Conservation (phyloP, 768 basidiomycete genomes). For the Tephrocybe sp. region DNA sequence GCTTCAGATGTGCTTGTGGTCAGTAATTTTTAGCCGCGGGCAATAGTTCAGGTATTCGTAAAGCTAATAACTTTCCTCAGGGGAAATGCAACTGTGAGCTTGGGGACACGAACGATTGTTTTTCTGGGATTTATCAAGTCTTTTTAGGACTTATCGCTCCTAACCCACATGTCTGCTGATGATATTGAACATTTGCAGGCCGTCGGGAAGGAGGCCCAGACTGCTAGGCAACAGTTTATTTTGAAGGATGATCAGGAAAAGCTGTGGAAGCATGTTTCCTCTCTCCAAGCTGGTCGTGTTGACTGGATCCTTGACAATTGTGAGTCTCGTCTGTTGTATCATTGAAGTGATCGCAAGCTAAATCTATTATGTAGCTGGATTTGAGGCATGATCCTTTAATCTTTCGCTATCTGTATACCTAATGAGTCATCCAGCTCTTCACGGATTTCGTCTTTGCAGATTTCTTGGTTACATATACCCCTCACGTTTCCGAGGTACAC, state of each 20-base stretch:
- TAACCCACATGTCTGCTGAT: slow-evolving; percentile 79
- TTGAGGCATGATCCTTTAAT: slow-evolving; percentile 55
- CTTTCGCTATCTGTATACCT: neutral
- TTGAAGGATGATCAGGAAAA: slow-evolving; percentile 77
- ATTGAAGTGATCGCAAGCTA: neutral
- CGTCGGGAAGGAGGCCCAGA: slow-evolving; percentile 79
- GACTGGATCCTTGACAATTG: slow-evolving; percentile 95
- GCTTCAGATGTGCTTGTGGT: slow-evolving; percentile 90
- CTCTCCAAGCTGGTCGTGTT: slow-evolving; percentile 51
- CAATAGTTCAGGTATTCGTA: neutral
- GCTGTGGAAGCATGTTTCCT: slow-evolving; percentile 72
- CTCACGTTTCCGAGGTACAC: slow-evolving; percentile 74
- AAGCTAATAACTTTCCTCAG: slow-evolving; percentile 33
- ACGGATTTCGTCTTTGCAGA: slow-evolving; percentile 93
- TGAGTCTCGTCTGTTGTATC: slow-evolving; percentile 26
- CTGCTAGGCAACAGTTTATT: slow-evolving; percentile 74
- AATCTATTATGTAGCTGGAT: slow-evolving; percentile 60
- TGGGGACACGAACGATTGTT: neutral
- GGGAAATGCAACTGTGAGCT: slow-evolving; percentile 88
- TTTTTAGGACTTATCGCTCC: slow-evolving; percentile 78
- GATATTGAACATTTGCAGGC: slow-evolving; percentile 84
- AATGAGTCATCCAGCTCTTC: slow-evolving; percentile 57
- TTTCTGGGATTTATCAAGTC: neutral
- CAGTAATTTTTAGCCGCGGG: slow-evolving; percentile 9
- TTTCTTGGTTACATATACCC: slow-evolving; percentile 88